phyloP scores from a whole-genome alignment of 116 monocot genomes.

The Zostera marina region DNA sequence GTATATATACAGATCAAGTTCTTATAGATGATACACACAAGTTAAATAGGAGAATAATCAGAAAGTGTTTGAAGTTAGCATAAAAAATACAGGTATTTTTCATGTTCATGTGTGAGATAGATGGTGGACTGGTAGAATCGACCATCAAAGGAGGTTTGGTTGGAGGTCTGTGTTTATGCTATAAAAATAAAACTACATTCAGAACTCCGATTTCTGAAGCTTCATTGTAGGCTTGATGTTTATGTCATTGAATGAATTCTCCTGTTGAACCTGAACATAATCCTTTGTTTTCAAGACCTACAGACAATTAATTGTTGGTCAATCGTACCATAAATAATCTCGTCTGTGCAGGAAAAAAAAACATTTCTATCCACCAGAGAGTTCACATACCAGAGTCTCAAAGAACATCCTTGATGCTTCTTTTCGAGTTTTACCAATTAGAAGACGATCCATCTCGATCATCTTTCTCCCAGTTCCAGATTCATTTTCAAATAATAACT shows the following conservation, averaged over 20 bases:
- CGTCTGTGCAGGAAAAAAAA: neutral
- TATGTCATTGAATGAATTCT: slow-evolving; percentile 43
- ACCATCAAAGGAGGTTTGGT: neutral
- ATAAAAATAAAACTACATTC: slow-evolving; percentile 6
- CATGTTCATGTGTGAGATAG: neutral
- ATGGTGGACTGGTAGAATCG: too few species aligned
- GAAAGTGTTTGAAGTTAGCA: neutral
- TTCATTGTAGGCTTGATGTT: slow-evolving; percentile 55
- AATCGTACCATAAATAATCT: neutral
- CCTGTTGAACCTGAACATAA: slow-evolving; percentile 70
- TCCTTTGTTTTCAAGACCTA: slow-evolving; percentile 91
- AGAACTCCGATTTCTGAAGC: slow-evolving; percentile 81
- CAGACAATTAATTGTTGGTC: neutral
- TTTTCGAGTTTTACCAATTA: slow-evolving; percentile 85
- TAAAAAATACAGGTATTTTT: slow-evolving; percentile 5
- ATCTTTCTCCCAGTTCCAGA: slow-evolving; percentile 46
- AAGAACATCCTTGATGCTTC: slow-evolving; percentile 99
- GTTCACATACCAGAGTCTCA: slow-evolving; percentile 75
- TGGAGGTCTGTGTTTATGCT: neutral
- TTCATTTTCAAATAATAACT: slow-evolving; percentile 76
- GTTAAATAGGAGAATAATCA: neutral
- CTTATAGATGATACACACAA: neutral
- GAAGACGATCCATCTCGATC: slow-evolving; percentile 53
- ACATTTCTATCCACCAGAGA: neutral
- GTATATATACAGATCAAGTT: slow-evolving; percentile 1